Base-by-base conservation (phyloP, 2,329 filamentous ascomycete genomes). In the Microsporum canis region DNA sequence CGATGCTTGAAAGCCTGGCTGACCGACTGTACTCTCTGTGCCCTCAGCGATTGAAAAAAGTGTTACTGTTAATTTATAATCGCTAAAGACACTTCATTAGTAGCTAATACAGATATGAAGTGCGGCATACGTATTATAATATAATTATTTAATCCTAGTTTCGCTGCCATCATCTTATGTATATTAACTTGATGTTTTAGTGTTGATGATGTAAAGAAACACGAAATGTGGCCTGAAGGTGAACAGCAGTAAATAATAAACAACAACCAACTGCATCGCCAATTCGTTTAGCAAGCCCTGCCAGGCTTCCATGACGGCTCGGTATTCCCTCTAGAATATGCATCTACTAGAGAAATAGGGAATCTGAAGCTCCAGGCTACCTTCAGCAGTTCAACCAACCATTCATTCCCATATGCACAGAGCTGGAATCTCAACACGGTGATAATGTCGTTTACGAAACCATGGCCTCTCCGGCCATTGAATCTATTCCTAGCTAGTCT, bases 391-490 rank as follows among this genome's bases (percentile, higher is more conserved):
- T 51, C 27, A 8, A 12, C 45, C 45, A 1, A 43, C 10, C 10
- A 38, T 27, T 36, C 10, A 38, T n/a, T 43, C 33, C 49, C 27
- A 33, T 27, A 51, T 38, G 57, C 29, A 17, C 43, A 31, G 17
- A 27, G 6, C 39, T 49, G 41, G 7, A 7, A 14, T 38, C 2
- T 31, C 39, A 49, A 38, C 57, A 47, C 27, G 23, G 31, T 27
- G 5, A 47, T 59, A 29, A 65, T 65, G 64, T 17, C 36, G 29
- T 59, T 57, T 10, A 61, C 49, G 57, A 60, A 63, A 39, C 61
- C 60, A 47, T 65, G 61, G 58, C 63, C 64, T 59, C 69, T 68
- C 64, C 72, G 70, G 72, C 71, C 67, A 62, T 68, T 70, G 62
- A 70, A 65, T 56, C 66, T 69, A 47, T 64, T 69, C 14, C 53